Conservation (phyloP, 1,284 basidiomycete genomes). For the Ceratobasidium theobromae region DNA sequence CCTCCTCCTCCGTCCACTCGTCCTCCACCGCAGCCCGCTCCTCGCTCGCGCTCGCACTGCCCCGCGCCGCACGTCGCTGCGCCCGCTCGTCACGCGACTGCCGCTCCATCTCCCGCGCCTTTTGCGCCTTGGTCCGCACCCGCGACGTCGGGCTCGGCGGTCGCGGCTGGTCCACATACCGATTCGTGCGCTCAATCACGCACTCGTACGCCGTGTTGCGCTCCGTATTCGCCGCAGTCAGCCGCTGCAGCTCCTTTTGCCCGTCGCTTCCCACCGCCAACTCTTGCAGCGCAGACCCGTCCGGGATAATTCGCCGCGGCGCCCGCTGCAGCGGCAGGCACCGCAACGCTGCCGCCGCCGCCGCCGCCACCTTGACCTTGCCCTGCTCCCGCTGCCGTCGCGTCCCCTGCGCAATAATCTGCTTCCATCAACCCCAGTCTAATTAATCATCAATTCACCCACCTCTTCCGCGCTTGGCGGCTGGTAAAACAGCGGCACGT, state of each 20-base stretch:
- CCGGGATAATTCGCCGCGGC: constrained; percentile 8
- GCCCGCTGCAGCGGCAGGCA: constrained; percentile 9
- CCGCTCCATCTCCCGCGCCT: constrained; percentile 23
- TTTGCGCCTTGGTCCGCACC: constrained; percentile 32
- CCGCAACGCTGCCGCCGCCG: constrained; percentile 39
- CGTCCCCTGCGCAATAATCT: not conserved
- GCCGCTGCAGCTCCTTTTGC: constrained; percentile 18
- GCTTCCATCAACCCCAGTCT: not conserved
- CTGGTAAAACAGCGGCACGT: constrained; percentile 28
- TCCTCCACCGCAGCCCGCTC: not conserved
- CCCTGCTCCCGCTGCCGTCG: constrained; percentile 40
- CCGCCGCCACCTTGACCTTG: constrained; percentile 43
- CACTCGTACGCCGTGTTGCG: constrained; percentile 4
- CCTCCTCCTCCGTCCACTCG: not conserved
- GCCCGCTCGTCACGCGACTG: constrained; percentile 25
- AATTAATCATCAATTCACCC: not conserved
- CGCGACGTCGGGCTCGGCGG: constrained; percentile 29
- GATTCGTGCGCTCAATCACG: constrained; percentile 5
- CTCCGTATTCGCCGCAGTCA: constrained; percentile 15
- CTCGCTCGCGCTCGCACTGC: not conserved
- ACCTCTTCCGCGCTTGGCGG: constrained; percentile 25
- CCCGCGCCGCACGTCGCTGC: constrained; percentile 19
- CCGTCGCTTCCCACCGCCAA: constrained; percentile 4
- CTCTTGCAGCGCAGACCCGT: constrained; percentile 2
- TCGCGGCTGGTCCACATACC: constrained; percentile 3